A percentile compares a stretch with the other conserved stretches of the same genome.
Evolutionary conservation across 164 flowering plant genomes (phyloP).

Genomic region (Taxillus chinensis): DNA sequence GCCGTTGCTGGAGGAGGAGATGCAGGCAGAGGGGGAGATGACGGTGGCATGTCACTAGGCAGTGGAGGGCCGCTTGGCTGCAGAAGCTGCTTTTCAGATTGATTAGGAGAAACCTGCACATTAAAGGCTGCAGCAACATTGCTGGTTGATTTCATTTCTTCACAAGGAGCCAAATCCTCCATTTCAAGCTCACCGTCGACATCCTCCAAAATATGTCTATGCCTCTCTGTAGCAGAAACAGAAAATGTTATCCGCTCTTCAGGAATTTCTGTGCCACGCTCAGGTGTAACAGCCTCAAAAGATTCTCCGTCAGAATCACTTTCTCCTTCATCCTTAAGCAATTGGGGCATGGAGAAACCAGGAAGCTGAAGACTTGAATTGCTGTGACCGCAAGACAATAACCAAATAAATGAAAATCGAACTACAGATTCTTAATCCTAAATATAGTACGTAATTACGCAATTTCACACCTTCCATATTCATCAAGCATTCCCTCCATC

Average conservation of each 20-base stretch:
- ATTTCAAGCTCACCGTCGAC: slow-evolving; percentile 99
- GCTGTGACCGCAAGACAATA: slow-evolving; percentile 33
- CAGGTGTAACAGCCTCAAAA: slow-evolving; percentile 94
- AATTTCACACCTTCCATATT: slow-evolving; percentile 78
- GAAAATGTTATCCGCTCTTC: slow-evolving; percentile 25
- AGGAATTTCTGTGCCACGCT: slow-evolving; percentile 29
- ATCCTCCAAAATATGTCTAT: slow-evolving; percentile 76
- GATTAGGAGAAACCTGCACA: slow-evolving; percentile 12
- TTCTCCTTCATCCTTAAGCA: slow-evolving; percentile 65
- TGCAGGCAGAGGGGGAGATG: slow-evolving; percentile 56
- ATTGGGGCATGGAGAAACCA: slow-evolving; percentile 75
- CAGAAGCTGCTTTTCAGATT: slow-evolving; percentile 19
- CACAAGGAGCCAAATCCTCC: slow-evolving; percentile 92
- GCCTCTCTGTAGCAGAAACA: slow-evolving; percentile 34
- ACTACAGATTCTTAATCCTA: background rate
- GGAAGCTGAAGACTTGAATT: slow-evolving; percentile 87
- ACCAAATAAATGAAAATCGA: slow-evolving; percentile 6
- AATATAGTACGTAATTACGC: background rate
- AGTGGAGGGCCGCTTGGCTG: slow-evolving; percentile 39
- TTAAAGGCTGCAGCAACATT: background rate
- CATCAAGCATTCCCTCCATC: slow-evolving; percentile 98
- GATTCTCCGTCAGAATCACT: slow-evolving; percentile 72
- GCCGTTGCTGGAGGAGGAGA: slow-evolving; percentile 29
- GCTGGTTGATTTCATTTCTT: slow-evolving; percentile 25
- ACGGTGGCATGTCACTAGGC: slow-evolving; percentile 46